phyloP scores from a whole-genome alignment of 1,139 yeast genomes.

The Nakaseomyces delphensis region DNA sequence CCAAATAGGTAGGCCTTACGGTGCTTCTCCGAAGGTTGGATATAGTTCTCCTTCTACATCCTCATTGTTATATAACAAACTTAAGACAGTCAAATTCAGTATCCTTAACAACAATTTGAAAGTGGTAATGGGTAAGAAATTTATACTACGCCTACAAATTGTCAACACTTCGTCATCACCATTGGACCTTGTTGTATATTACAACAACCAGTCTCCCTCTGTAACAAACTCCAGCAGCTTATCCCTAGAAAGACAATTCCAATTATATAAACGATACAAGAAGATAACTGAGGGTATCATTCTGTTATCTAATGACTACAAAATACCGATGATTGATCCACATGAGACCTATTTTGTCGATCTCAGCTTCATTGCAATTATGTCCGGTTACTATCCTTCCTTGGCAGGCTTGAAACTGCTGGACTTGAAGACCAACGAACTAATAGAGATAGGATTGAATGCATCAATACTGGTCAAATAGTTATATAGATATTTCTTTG shows the following conservation, averaged over 20 bases:
- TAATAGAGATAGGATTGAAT: slow-evolving; percentile 26
- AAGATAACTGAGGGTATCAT: slow-evolving; percentile 27
- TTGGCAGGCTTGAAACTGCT: slow-evolving; percentile 28
- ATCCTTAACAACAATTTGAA: slow-evolving; percentile 19
- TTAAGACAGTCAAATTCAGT: slow-evolving; percentile 23
- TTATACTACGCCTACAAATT: slow-evolving; percentile 24
- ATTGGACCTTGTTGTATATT: slow-evolving; percentile 25
- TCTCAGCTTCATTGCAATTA: slow-evolving; percentile 26
- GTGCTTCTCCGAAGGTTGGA: slow-evolving; percentile 11
- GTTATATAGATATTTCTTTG: background rate
- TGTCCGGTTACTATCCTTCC: slow-evolving; percentile 27
- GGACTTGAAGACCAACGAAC: slow-evolving; percentile 26
- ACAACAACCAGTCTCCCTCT: slow-evolving; percentile 17
- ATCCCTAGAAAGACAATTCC: slow-evolving; percentile 18
- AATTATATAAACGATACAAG: slow-evolving; percentile 16
- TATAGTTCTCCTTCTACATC: slow-evolving; percentile 13
- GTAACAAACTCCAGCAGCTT: slow-evolving; percentile 10
- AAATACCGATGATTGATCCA: slow-evolving; percentile 26
- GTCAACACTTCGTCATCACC: slow-evolving; percentile 21
- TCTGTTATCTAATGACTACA: slow-evolving; percentile 29
- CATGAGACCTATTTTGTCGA: slow-evolving; percentile 26
- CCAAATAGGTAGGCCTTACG: slow-evolving; percentile 1
- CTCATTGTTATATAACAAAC: slow-evolving; percentile 19
- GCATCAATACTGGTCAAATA: slow-evolving; percentile 23
- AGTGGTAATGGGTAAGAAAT: slow-evolving; percentile 20